phyloP scores from a whole-genome alignment of 345 rosid species.

The Aethionema arabicum region DNA sequence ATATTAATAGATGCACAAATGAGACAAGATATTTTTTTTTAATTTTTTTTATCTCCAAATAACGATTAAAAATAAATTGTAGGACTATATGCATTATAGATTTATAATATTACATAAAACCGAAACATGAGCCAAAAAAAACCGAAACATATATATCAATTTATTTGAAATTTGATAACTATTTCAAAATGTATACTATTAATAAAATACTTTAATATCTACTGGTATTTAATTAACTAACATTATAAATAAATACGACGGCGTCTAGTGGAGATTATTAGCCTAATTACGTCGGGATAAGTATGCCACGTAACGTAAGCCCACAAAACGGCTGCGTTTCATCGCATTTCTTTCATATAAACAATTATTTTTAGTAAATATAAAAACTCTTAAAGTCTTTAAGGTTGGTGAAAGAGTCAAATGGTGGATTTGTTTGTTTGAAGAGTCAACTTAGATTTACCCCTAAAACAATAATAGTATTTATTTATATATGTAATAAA shows the following conservation, averaged over 20 bases:
- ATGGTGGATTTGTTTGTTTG: conserved; percentile 25
- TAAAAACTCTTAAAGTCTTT: conserved; percentile 18
- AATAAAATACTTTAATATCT: too few relatives aligned
- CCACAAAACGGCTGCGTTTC: conserved; percentile 22
- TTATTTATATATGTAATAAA: not conserved
- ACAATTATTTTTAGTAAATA: not conserved
- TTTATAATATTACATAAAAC: too few relatives aligned
- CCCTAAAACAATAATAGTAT: conserved; percentile 1
- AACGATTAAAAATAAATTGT: too few relatives aligned
- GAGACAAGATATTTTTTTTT: too few relatives aligned
- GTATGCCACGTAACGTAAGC: conserved; percentile 25
- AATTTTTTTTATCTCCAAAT: too few relatives aligned
- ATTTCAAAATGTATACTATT: too few relatives aligned
- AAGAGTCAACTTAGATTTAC: conserved; percentile 29
- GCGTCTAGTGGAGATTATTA: conserved; percentile 19
- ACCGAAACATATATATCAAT: too few relatives aligned
- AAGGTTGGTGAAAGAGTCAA: conserved; percentile 29
- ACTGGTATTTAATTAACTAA: too few relatives aligned
- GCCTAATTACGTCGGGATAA: conserved; percentile 26
- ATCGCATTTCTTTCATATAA: conserved; percentile 18
- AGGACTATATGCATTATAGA: too few relatives aligned
- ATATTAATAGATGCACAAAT: too few relatives aligned
- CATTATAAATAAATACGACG: conserved; percentile 15
- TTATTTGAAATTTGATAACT: too few relatives aligned
- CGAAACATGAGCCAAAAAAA: too few relatives aligned